These are phyloP conservation scores for Tilletia walkeri DNA, from an alignment of 1,284 basidiomycete genomes.

Conservation along the genomic window DNA sequence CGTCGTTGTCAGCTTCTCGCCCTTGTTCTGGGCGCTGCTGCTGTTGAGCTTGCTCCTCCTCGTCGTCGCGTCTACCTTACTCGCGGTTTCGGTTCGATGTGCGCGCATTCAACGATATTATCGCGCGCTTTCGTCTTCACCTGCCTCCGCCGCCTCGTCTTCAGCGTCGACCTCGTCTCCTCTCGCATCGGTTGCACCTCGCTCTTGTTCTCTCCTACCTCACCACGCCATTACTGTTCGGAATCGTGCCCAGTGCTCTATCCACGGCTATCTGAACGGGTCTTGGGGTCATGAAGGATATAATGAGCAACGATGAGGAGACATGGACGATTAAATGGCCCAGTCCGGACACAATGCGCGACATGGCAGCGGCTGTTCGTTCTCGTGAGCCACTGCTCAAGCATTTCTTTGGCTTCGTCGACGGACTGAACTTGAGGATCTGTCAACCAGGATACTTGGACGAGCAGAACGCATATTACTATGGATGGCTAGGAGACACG, in stretches of 20 bases:
- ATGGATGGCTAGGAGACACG: neutral
- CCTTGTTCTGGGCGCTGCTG: neutral
- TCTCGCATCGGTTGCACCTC: neutral
- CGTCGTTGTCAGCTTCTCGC: neutral
- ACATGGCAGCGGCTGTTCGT: neutral
- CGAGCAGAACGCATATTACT: neutral
- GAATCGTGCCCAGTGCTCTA: neutral
- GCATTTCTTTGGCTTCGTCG: neutral
- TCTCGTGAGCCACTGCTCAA: neutral
- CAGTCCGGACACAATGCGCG: neutral
- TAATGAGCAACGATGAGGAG: neutral
- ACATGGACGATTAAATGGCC: neutral
- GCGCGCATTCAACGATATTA: neutral
- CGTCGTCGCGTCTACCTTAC: slow-evolving; percentile 2
- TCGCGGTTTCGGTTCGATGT: neutral
- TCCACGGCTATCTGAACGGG: neutral
- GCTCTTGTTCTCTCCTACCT: neutral
- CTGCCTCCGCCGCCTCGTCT: neutral
- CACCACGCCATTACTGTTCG: neutral
- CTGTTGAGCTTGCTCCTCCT: neutral
- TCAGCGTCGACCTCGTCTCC: neutral
- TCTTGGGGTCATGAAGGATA: neutral
- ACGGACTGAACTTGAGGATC: neutral
- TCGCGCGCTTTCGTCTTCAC: neutral
- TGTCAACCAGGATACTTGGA: neutral